Base-by-base conservation (phyloP, 2,329 filamentous ascomycete species). In the Stagonosporopsis tanaceti region DNA sequence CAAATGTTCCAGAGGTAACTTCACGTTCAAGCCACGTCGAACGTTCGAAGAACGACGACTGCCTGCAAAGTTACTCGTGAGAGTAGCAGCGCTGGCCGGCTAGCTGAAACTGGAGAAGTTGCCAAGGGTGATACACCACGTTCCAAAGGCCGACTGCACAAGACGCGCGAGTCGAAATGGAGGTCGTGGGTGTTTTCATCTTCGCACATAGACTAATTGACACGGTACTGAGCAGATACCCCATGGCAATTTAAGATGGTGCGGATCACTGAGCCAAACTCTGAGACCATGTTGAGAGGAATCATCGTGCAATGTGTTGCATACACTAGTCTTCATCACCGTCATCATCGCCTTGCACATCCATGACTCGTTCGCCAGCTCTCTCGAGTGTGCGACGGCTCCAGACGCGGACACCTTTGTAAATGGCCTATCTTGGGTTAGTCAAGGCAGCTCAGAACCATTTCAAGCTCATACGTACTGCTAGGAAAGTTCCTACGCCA, bases 241-340 rank as follows among this genome's bases (percentile, higher is more conserved):
- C 87, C 85, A 85, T 93, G 92, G 86, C 91, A 96, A 95, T 93
- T 97, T 90, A 97, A 96, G 89, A 90, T 91, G 89, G 90, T 94
- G 92, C 92, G 90, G 76, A 63, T 51, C 37, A 48, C 25, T 56
- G 39, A 37, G 38, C 37, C 27, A 20, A n/a, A 22, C 50, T 47
- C 24, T 54, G 45, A 46, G 25, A 22, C 42, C 9, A 34, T 46
- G 42, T 46, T 39, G 42, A 44, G 38, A 32, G 38, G 38, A 57
- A 47, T 52, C 54, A 48, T 56, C 44, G 54, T 51, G 44, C 38
- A 39, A 52, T 48, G 20, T 25, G 40, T 45, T 22, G 25, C 42
- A 47, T 39, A 42, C 58, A 51, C 60, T 71, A 71, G 47, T 83
- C 79, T 40, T 81, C 79, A 34, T 85, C 80, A 27, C 85, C 82